Conservation (phyloP, 257 asterid genomes). For the Forsythia suspensa region DNA sequence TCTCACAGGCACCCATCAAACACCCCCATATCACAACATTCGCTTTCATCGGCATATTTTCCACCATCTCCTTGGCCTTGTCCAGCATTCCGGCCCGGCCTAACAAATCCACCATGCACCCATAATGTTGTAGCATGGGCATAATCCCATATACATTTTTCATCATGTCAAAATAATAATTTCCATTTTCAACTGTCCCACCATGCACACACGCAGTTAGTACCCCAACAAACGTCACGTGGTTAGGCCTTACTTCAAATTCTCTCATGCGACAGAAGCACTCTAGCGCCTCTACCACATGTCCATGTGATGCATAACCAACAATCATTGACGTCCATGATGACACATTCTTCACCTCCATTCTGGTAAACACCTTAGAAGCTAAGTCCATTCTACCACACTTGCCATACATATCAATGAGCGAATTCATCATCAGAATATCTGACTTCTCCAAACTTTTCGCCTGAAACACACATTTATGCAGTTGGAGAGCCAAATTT, state of each 20-base stretch:
- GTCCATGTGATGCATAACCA: conserved; percentile 81
- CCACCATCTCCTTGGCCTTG: conserved; percentile 73
- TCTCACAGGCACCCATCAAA: conserved; percentile 94
- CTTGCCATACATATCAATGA: conserved; percentile 84
- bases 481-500: conserved; percentile 70
- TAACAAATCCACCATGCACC: conserved; percentile 88
- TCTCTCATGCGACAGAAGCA: conserved; percentile 62
- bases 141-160: conserved; percentile 44
- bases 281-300: conserved; percentile 52
- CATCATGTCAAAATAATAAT: conserved; percentile 67
- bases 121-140: conserved; percentile 71
- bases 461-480: conserved; percentile 67
- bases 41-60: conserved; percentile 78
- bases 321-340: conserved; percentile 94
- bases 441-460: conserved; percentile 40
- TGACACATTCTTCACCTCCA: conserved; percentile 75
- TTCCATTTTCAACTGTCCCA: conserved; percentile 78
- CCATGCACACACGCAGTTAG: conserved; percentile 95
- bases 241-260: conserved; percentile 60
- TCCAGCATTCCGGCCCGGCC: conserved; percentile 80
- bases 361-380: conserved; percentile 46
- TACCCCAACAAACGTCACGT: conserved; percentile 79
- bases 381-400: conserved; percentile 93
- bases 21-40: conserved; percentile 89
- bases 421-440: conserved; percentile 72